Conservation (phyloP, 495 filamentous ascomycete genomes). For the Elaphomyces granulatus region DNA sequence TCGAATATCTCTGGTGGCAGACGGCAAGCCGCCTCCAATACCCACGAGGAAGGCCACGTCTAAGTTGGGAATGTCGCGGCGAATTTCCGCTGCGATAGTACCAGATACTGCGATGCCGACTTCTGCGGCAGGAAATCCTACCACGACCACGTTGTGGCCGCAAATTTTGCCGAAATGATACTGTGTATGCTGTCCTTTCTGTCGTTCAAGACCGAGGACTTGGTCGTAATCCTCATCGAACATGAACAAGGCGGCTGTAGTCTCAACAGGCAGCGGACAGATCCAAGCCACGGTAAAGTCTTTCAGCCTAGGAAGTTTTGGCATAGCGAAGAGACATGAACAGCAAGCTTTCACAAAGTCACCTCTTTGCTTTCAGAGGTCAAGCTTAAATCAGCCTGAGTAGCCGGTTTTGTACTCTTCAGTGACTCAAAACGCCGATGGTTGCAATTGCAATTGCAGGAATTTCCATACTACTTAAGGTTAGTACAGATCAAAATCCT, state of each 20-base stretch:
- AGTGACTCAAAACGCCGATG: too few species aligned
- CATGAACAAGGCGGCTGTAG: slow-evolving; percentile 1
- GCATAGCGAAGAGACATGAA: too few species aligned
- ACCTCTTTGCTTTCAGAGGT: too few species aligned
- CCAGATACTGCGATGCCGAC: not conserved
- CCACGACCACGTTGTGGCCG: slow-evolving; percentile 3
- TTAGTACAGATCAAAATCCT: too few species aligned
- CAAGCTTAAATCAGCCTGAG: too few species aligned
- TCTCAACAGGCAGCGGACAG: slow-evolving; percentile 1
- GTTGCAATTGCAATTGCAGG: too few species aligned
- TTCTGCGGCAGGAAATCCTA: not conserved
- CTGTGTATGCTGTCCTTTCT: not conserved
- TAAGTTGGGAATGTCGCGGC: slow-evolving; percentile 16
- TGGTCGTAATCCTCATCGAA: too few species aligned
- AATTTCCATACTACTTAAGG: too few species aligned
- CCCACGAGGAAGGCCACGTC: slow-evolving; percentile 31
- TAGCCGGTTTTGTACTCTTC: too few species aligned
- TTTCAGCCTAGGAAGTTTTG: too few species aligned
- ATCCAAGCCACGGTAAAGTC: slow-evolving; percentile 4
- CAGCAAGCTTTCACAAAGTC: too few species aligned
- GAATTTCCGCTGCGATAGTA: not conserved
- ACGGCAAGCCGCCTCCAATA: slow-evolving; percentile 29
- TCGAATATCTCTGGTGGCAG: slow-evolving; percentile 19
- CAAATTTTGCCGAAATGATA: slow-evolving; percentile 2
- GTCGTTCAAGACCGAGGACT: too few species aligned